Conservation (phyloP, 2,329 filamentous ascomycete species). For the Colletotrichum orbiculare region DNA sequence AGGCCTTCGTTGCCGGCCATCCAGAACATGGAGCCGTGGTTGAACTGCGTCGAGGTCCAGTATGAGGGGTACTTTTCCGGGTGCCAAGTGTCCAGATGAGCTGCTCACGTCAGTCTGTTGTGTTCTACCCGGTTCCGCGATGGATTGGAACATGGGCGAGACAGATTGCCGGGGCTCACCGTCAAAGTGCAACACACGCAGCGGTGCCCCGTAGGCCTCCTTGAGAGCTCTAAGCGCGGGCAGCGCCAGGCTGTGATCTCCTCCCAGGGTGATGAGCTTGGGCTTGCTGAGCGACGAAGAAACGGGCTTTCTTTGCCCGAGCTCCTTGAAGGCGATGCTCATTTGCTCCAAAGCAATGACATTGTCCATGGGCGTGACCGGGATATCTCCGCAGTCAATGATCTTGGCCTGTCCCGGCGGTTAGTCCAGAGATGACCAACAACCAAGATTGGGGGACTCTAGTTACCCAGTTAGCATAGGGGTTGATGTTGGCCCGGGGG, state of each 20-base stretch:
- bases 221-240: constrained; percentile 75
- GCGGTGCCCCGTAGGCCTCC: constrained; percentile 68
- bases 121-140: background rate
- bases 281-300: constrained; percentile 51
- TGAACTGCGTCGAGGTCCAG: constrained; percentile 80
- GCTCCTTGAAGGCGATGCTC: constrained; percentile 81
- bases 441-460: too few relatives aligned
- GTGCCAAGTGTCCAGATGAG: constrained; percentile 87
- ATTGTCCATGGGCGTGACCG: constrained; percentile 89
- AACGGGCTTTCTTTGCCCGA: constrained; percentile 58
- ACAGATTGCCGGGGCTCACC: constrained; percentile 45
- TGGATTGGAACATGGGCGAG: constrained; percentile 36
- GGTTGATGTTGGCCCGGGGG: constrained; percentile 83
- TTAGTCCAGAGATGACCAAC: too few relatives aligned
- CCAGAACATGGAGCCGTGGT: constrained; percentile 94
- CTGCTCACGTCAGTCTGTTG: constrained; percentile 40
- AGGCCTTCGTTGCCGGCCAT: constrained; percentile 84
- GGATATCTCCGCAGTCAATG: constrained; percentile 91
- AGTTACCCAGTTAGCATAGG: constrained; percentile 75
- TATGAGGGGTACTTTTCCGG: constrained; percentile 81
- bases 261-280: constrained; percentile 76
- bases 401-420: constrained; percentile 63
- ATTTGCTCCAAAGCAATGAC: constrained; percentile 83
- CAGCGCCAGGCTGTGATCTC: constrained; percentile 78
- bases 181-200: constrained; percentile 82